Evolutionary conservation across 208 protist genomes (phyloP).

Genomic region (Trypanosoma scelopori): DNA sequence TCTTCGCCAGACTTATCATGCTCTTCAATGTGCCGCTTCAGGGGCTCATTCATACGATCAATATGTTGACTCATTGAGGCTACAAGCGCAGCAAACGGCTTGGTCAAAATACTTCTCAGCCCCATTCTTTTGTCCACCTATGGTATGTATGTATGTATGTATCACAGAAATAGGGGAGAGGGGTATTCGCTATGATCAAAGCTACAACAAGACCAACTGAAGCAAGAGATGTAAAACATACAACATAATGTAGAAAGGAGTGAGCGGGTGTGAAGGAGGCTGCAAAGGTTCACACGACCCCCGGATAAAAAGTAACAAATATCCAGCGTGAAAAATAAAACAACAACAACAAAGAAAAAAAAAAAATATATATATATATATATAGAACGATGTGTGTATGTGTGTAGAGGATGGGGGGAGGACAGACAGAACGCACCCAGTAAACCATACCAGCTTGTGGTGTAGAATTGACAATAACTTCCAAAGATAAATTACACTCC

Average conservation of each 20-base stretch:
- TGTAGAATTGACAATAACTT: too few relatives aligned
- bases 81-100: slow-evolving; percentile 54
- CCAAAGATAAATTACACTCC: too few relatives aligned
- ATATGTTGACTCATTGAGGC: slow-evolving; percentile 40
- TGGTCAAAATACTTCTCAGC: slow-evolving; percentile 39
- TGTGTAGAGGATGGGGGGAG: slow-evolving; percentile 1
- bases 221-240: too few relatives aligned
- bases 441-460: too few relatives aligned
- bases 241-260: slow-evolving; percentile 1
- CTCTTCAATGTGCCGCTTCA: slow-evolving; percentile 74
- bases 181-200: background rate
- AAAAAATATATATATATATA: slow-evolving; percentile 17
- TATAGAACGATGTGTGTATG: slow-evolving; percentile 17
- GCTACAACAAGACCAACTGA: background rate
- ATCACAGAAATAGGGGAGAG: too few relatives aligned
- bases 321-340: slow-evolving; percentile 1
- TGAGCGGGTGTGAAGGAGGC: background rate
- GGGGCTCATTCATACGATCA: slow-evolving; percentile 56
- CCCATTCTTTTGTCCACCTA: too few relatives aligned
- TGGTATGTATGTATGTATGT: too few relatives aligned
- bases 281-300: background rate
- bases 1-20: slow-evolving; percentile 60
- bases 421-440: too few relatives aligned
- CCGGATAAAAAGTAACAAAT: background rate
- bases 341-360: slow-evolving; percentile 9